Evolutionary conservation across 2,329 filamentous ascomycete species (phyloP).

Genomic region (Fusarium verrucosum): DNA sequence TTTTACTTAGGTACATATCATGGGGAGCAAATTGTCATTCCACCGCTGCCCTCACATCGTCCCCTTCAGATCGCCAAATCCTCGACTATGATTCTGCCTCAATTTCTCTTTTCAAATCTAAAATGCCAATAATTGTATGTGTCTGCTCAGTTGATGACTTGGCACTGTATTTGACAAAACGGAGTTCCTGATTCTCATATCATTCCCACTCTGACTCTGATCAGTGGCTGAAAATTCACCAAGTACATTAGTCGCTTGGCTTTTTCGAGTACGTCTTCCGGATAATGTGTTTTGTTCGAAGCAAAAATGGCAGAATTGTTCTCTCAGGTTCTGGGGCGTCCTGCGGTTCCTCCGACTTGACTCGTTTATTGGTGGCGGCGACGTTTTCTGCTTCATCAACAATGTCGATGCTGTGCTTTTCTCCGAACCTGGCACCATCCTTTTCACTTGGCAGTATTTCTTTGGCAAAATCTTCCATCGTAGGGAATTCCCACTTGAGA

Average conservation of each 20-base stretch:
- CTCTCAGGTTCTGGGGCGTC: neutral
- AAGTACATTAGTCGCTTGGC: neutral
- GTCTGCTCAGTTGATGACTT: neutral
- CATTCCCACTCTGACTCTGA: neutral
- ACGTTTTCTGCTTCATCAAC: neutral
- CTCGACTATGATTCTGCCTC: neutral
- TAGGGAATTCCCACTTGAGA: constrained; percentile 34
- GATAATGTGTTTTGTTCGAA: neutral
- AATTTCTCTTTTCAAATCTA: neutral
- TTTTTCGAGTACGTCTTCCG: constrained; percentile 24
- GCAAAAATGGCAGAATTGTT: neutral
- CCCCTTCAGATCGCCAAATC: constrained; percentile 4
- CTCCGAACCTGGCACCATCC: neutral
- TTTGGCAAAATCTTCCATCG: constrained; percentile 42
- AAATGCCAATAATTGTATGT: neutral
- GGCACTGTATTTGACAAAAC: neutral
- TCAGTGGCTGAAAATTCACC: neutral
- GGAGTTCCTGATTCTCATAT: neutral
- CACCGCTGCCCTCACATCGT: neutral
- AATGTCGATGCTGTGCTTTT: neutral
- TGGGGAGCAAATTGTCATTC: constrained; percentile 1
- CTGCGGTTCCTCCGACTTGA: constrained; percentile 19
- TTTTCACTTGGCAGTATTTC: constrained; percentile 6
- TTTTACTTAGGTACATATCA: neutral
- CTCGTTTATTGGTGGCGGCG: constrained; percentile 14